These are phyloP conservation scores for Leptodermis oblonga DNA, from an alignment of 257 asterid genomes.

Conservation along the genomic window DNA sequence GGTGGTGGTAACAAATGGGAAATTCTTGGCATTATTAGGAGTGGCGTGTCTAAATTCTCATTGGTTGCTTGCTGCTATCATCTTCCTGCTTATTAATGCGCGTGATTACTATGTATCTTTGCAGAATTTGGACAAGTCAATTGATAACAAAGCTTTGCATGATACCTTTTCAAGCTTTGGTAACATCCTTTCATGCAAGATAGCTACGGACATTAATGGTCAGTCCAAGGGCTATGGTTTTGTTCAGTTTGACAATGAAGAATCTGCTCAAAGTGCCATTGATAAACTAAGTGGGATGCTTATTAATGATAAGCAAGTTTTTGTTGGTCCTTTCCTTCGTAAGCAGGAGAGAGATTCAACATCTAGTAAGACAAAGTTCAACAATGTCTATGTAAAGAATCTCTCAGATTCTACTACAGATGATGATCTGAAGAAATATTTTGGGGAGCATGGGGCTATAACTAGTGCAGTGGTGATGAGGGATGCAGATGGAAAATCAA, in stretches of 20 bases:
- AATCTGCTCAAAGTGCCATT: slow-evolving; percentile 51
- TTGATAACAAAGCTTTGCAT: slow-evolving; percentile 54
- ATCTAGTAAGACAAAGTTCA: slow-evolving; percentile 30
- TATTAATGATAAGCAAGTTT: slow-evolving; percentile 47
- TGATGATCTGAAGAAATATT: slow-evolving; percentile 39
- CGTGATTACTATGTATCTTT: not conserved
- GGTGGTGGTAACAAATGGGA: not conserved
- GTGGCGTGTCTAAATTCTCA: not conserved
- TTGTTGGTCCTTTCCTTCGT: slow-evolving; percentile 46
- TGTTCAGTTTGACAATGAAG: slow-evolving; percentile 53
- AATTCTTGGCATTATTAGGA: not conserved
- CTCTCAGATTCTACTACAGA: slow-evolving; percentile 45
- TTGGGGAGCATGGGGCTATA: slow-evolving; percentile 48
- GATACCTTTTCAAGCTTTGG: slow-evolving; percentile 55
- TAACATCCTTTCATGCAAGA: slow-evolving; percentile 54
- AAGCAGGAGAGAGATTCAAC: slow-evolving; percentile 46
- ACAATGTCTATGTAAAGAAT: slow-evolving; percentile 55
- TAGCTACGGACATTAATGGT: slow-evolving; percentile 46
- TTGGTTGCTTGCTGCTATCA: not conserved
- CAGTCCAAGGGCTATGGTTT: slow-evolving; percentile 51
- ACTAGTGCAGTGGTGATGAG: slow-evolving; percentile 59
- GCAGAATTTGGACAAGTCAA: slow-evolving; percentile 56
- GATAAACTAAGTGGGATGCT: slow-evolving; percentile 53
- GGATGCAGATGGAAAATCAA: slow-evolving; percentile 51
- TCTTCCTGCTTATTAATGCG: not conserved